phyloP scores from a whole-genome alignment of 78 protist genomes.

The Tieghemostelium lacteum region DNA sequence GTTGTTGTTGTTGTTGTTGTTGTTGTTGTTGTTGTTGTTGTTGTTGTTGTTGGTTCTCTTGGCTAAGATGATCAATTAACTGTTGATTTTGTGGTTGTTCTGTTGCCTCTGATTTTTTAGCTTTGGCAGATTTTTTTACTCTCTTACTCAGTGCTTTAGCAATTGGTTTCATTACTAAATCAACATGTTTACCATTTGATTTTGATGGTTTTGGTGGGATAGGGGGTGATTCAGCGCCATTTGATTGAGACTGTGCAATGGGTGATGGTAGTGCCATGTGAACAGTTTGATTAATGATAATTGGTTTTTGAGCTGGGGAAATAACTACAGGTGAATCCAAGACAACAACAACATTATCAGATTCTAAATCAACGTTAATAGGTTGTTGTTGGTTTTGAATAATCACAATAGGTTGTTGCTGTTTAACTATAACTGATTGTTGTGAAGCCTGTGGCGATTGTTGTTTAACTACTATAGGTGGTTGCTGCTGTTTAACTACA shows the following conservation, averaged over 20 bases:
- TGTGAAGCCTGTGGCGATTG: background rate
- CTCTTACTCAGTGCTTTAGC: too few species aligned
- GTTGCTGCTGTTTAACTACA: background rate
- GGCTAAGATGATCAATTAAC: slow-evolving; percentile 47
- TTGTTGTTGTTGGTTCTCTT: slow-evolving; percentile 15
- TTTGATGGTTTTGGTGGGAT: background rate
- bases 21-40: background rate
- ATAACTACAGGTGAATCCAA: too few species aligned
- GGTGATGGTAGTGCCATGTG: too few species aligned
- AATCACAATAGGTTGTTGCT: background rate
- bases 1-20: background rate
- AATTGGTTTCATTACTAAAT: too few species aligned
- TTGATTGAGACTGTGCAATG: too few species aligned
- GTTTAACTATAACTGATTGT: background rate
- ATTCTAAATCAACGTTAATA: too few species aligned
- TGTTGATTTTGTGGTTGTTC: background rate
- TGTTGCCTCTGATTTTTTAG: background rate
- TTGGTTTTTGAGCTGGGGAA: too few species aligned
- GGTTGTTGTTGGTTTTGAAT: background rate
- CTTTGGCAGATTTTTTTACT: background rate
- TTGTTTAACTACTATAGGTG: background rate
- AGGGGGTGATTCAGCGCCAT: too few species aligned
- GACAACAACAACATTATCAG: too few species aligned
- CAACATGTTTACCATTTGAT: background rate
- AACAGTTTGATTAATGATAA: too few species aligned